A percentile compares a stretch with the other conserved stretches of the same genome.
phyloP scores from a whole-genome alignment of 805 yeast species.

The Blastobotrys attinorum region DNA sequence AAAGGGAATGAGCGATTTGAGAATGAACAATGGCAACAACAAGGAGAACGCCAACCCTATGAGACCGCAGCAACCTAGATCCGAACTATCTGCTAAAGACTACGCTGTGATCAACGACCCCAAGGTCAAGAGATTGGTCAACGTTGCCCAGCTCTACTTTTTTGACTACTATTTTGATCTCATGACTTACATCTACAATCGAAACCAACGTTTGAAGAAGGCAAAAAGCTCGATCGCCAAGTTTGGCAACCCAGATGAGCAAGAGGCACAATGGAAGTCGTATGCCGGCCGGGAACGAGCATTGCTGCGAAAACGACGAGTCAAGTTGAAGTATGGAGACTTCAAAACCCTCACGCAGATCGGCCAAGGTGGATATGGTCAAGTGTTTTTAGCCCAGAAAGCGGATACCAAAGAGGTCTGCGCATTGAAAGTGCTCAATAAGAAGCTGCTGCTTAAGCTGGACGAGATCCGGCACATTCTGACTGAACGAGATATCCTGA shows the following conservation, averaged over 20 bases:
- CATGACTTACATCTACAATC: conserved; percentile 82
- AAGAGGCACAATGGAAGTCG: conserved; percentile 60
- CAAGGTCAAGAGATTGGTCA: conserved; percentile 76
- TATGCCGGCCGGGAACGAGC: conserved; percentile 82
- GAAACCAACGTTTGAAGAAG: conserved; percentile 73
- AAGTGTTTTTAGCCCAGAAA: conserved; percentile 92
- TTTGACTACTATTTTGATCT: conserved; percentile 93
- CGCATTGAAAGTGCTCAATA: conserved; percentile 87
- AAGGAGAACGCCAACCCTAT: conserved; percentile 2
- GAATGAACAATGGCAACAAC: conserved; percentile 7
- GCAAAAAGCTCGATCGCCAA: conserved; percentile 44
- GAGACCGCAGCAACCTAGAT: background rate
- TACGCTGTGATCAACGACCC: conserved; percentile 46
- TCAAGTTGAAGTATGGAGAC: conserved; percentile 89
- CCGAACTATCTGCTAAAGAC: conserved; percentile 13
- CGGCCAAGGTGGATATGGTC: conserved; percentile 99
- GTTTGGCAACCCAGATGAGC: conserved; percentile 32
- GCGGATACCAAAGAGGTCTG: conserved; percentile 91
- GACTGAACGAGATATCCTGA: conserved; percentile 92
- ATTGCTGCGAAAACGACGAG: conserved; percentile 75
- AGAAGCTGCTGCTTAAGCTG: conserved; percentile 72
- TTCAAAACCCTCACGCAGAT: conserved; percentile 96
- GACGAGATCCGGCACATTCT: conserved; percentile 94
- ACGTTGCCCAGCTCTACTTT: conserved; percentile 89
- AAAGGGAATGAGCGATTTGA: conserved; percentile 13